Conservation (phyloP, 2,329 filamentous ascomycete genomes). For the Hypomyces perniciosus region DNA sequence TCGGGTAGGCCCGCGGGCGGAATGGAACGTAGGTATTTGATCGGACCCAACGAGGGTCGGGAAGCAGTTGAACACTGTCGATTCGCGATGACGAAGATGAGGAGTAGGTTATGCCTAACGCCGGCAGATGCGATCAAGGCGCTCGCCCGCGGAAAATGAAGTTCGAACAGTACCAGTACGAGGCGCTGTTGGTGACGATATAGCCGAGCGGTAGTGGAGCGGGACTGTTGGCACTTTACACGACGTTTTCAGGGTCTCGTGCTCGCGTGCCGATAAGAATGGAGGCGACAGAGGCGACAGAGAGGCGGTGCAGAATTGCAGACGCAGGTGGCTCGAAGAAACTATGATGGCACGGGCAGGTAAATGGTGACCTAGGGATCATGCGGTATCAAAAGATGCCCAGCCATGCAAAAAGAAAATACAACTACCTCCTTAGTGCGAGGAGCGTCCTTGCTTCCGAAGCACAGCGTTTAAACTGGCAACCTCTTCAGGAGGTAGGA, state of each 20-base stretch:
- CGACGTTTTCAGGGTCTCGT: conserved; percentile 9
- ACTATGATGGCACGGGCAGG: neutral
- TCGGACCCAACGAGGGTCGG: too few species aligned
- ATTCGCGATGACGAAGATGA: too few species aligned
- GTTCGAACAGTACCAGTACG: conserved; percentile 4
- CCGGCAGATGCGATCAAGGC: neutral
- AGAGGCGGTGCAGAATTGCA: conserved; percentile 8
- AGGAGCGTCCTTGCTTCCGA: too few species aligned
- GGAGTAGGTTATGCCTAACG: too few species aligned
- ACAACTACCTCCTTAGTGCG: too few species aligned
- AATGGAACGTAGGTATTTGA: too few species aligned
- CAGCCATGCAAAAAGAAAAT: too few species aligned
- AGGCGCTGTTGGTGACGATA: neutral
- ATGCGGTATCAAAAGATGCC: too few species aligned
- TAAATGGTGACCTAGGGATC: too few species aligned
- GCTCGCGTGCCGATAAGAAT: conserved; percentile 13
- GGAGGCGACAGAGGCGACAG: conserved; percentile 1
- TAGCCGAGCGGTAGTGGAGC: neutral
- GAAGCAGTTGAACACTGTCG: too few species aligned
- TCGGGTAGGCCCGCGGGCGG: too few species aligned
- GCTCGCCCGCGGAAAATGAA: neutral
- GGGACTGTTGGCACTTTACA: conserved; percentile 11
- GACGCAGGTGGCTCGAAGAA: conserved; percentile 1
- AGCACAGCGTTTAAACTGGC: neutral
- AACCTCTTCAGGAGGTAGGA: neutral